These are phyloP conservation scores for Nitzschia inconspicua DNA, from an alignment of 108 stramenopile species.

Conservation along the genomic window DNA sequence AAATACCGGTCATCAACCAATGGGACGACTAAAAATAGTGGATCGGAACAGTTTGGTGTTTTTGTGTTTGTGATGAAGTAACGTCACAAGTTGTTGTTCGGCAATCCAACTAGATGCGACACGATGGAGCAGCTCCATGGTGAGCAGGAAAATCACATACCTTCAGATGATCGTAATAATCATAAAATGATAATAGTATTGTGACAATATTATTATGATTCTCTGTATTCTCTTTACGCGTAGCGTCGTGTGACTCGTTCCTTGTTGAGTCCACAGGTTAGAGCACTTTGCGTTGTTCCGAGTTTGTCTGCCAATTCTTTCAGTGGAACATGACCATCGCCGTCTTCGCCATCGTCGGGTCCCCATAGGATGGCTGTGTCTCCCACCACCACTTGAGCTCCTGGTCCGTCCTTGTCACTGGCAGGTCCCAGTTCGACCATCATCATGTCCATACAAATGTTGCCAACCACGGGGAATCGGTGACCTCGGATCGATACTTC, in stretches of 20 bases:
- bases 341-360: constrained; percentile 43
- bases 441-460: constrained; percentile 84
- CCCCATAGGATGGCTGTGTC: constrained; percentile 71
- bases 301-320: constrained; percentile 45
- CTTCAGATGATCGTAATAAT: too few species aligned
- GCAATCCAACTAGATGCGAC: too few species aligned
- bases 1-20: too few species aligned
- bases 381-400: constrained; percentile 50
- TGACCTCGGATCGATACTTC: constrained; percentile 52
- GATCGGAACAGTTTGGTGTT: too few species aligned
- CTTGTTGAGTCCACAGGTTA: constrained; percentile 74
- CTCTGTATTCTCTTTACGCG: too few species aligned
- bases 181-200: too few species aligned
- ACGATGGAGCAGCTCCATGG: too few species aligned
- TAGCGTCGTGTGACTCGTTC: constrained; percentile 51
- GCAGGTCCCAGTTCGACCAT: constrained; percentile 68
- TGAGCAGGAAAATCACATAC: too few species aligned
- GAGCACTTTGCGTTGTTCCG: constrained; percentile 66
- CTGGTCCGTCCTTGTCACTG: constrained; percentile 32
- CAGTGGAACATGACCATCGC: constrained; percentile 49
- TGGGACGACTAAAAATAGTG: too few species aligned
- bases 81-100: too few species aligned
- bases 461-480: constrained; percentile 65
- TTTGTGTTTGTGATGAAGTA: too few species aligned
- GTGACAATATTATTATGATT: too few species aligned